Evolutionary conservation across 2,329 filamentous ascomycete genomes (phyloP), one percentile per base, ranked within the genome.

Genomic region (Fusarium burgessii): DNA sequence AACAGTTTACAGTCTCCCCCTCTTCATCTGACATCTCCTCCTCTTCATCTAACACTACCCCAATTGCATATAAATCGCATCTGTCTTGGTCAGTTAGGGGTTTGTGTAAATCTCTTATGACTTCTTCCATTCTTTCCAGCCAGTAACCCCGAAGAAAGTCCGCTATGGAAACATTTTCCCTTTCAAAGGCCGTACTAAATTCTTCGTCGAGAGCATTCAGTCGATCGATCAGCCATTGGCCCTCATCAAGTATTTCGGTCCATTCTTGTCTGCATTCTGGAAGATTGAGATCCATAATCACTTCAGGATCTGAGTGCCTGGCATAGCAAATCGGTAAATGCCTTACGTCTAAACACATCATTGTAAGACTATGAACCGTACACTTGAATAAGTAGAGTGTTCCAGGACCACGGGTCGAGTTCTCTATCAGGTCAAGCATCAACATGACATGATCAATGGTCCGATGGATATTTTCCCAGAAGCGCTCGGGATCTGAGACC

Each of bases 81-180:
- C 7, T 55, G 1, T 35, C 15, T 0, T 32, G 6, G 18, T 14
- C 4, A 15, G 6, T 0, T 0, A 58, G 13, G 0, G 55, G 55
- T 3, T 7, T 58, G 0, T 6, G 4, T 7, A 56, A 33, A 0
- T 10, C 12, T 2, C 0, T 2, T 6, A 25, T 0, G 3, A 52
- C 20, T 2, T 54, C 5, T 11, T 15, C 3, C 11, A 61, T 61
- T 27, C 40, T 63, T 3, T 8, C 14, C 0, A 18, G 0, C 57
- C 61, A 64, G n/a, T 42, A 58, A 2, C 17, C 27, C 10, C 0
- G 2, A 0, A 64, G 42, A 23, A 62, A 41, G 0, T 64, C 57
- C 3, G 5, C 2, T 0, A 47, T n/a, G 8, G 40, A 2, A 2
- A 40, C 4, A 1, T 6, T 36, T 18, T 41, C 17, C 0, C 6